Conservation (phyloP, 139 green algal species). For the Asterochloris erici region DNA sequence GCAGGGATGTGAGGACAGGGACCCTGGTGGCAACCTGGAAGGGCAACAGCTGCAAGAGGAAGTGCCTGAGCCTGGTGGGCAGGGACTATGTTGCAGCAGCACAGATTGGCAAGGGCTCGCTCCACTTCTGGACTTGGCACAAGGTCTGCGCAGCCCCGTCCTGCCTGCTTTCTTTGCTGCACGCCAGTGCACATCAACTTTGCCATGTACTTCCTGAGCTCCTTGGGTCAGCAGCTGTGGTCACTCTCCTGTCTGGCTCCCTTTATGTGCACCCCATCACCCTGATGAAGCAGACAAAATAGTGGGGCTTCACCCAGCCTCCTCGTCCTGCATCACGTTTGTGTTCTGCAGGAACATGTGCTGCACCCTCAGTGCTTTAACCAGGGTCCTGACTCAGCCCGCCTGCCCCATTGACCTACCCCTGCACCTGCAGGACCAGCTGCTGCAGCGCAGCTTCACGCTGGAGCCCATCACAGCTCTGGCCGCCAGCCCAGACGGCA, state of each 20-base stretch:
- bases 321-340: not conserved
- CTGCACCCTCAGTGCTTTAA: not conserved
- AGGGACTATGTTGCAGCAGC: constrained; percentile 64
- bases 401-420: not conserved
- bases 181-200: not conserved
- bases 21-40: constrained; percentile 65
- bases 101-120: constrained; percentile 51
- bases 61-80: constrained; percentile 55
- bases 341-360: not conserved
- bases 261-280: not conserved
- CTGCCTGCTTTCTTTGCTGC: not conserved
- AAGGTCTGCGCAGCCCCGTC: constrained; percentile 44
- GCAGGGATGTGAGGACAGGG: constrained; percentile 70
- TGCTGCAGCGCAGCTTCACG: constrained; percentile 66
- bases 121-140: constrained; percentile 81
- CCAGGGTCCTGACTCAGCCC: not conserved
- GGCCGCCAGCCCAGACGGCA: constrained; percentile 49
- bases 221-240: not conserved
- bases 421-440: constrained; percentile 53
- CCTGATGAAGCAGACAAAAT: not conserved
- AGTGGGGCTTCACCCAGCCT: not conserved
- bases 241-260: not conserved
- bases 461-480: constrained; percentile 56
- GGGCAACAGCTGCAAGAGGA: constrained; percentile 34
- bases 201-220: not conserved